Conservation (phyloP, 2,329 filamentous ascomycete species). For the Aspergillus sp. region DNA sequence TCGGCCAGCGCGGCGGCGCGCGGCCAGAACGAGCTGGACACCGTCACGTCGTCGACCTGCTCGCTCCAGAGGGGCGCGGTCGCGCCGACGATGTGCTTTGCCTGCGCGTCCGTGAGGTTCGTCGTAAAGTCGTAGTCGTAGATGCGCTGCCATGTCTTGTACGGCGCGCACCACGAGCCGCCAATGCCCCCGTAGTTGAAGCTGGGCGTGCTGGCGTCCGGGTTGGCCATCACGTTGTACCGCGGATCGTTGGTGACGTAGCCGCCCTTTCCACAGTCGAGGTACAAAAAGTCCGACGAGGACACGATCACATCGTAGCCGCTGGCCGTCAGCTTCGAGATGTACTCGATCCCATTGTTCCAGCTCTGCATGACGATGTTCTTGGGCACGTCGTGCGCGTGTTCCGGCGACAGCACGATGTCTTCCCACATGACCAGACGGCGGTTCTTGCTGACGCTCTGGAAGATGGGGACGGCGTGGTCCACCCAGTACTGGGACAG, state of each 20-base stretch:
- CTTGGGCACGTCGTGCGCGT: slow-evolving; percentile 48
- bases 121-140: slow-evolving; percentile 57
- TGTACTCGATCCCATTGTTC: slow-evolving; percentile 53
- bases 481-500: slow-evolving; percentile 56
- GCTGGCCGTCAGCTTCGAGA: slow-evolving; percentile 48
- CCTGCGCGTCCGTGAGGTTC: slow-evolving; percentile 47
- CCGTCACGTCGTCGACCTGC: slow-evolving; percentile 53
- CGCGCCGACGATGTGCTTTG: slow-evolving; percentile 51
- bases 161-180: slow-evolving; percentile 58
- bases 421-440: slow-evolving; percentile 60
- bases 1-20: slow-evolving; percentile 56
- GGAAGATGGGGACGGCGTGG: slow-evolving; percentile 51
- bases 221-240: slow-evolving; percentile 55
- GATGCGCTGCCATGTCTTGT: slow-evolving; percentile 61
- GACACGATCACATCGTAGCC: slow-evolving; percentile 59
- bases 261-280: slow-evolving; percentile 56
- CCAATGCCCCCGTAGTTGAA: slow-evolving; percentile 56
- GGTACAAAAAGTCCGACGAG: slow-evolving; percentile 54
- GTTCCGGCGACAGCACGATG: slow-evolving; percentile 44
- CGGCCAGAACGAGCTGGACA: slow-evolving; percentile 55
- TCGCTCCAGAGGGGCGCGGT: slow-evolving; percentile 54
- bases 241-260: slow-evolving; percentile 55
- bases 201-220: slow-evolving; percentile 42
- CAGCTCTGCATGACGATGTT: slow-evolving; percentile 55
- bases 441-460: slow-evolving; percentile 40